Evolutionary conservation across 139 green algal genomes (phyloP), one percentile per base, ranked within the genome.

Genomic region (Micromonas commoda): DNA sequence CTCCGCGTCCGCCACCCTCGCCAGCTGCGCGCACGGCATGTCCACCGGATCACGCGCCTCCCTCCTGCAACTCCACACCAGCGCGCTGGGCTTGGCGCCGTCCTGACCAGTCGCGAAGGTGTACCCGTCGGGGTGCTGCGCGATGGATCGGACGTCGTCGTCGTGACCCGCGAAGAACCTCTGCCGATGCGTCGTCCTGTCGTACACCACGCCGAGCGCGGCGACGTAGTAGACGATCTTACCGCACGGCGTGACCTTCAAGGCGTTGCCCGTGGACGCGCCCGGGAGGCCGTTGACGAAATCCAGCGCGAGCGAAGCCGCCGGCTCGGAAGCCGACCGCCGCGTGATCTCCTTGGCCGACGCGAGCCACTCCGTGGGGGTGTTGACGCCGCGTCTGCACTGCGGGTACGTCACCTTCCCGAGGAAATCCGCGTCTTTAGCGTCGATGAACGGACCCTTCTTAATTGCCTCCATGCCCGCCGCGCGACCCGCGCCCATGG

Each of bases 271-370:
- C 4, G 39, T 53, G 72, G 9, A 9, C 9, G 9, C 9, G 45
- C 87, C 86, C 80, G 85, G 81, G 77, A 89, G 91, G 23, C 87
- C 89, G 75, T 91, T 89, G 57, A 91, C 86, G 77, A 89, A 93
- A 29, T 91, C 85, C 37, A 93, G 81, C 37, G 82, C 57, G 24
- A 93, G 83, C 19, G 82, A 63, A 0, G 83, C 85, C 65, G 87
- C 76, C 2, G 89, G 89, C 73, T 95, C 77, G 71, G 91, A 85
- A 0, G 80, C 79, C 6, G 87, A 88, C 38, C 88, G 79, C 16
- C 16, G 9, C 45, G 45, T 57, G 9, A 16, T 57, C 57, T 90
- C 87, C 0, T 78, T 83, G 61, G 21, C 91, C 73, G 16, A 65
- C 67, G 52, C 85, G 85, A 89, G 82, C 86, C 86, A 93, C 39